Percentiles rank a stretch among this genome's conserved stretches.
These are phyloP conservation scores for Talaromyces verruculosus DNA, from an alignment of 2,329 filamentous ascomycete genomes.

Conservation along the genomic window DNA sequence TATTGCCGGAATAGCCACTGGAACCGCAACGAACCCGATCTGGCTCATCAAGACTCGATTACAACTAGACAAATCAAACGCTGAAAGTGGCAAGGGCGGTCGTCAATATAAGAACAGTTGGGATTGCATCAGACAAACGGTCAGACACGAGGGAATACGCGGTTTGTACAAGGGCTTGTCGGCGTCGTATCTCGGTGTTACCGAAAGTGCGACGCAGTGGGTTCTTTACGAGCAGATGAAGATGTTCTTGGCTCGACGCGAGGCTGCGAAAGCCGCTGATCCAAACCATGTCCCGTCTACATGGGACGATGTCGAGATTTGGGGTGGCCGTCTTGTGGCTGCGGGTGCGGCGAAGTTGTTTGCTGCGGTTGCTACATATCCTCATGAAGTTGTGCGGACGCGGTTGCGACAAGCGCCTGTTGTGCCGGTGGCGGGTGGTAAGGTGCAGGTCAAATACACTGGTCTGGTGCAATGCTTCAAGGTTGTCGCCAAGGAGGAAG, in stretches of 20 bases:
- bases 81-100: constrained; percentile 54
- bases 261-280: constrained; percentile 58
- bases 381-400: constrained; percentile 86
- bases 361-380: constrained; percentile 82
- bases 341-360: constrained; percentile 77
- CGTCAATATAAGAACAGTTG: constrained; percentile 82
- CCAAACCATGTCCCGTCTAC: constrained; percentile 62
- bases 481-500: constrained; percentile 84
- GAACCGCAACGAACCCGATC: constrained; percentile 91
- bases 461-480: constrained; percentile 86
- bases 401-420: constrained; percentile 82
- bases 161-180: constrained; percentile 89
- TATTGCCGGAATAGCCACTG: constrained; percentile 77
- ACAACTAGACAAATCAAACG: constrained; percentile 84
- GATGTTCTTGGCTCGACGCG: constrained; percentile 62
- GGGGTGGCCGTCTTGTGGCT: constrained; percentile 75
- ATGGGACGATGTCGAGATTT: constrained; percentile 74
- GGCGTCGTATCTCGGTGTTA: constrained; percentile 86
- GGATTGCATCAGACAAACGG: constrained; percentile 81
- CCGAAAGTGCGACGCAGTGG: constrained; percentile 90
- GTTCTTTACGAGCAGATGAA: constrained; percentile 94
- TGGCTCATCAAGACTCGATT: constrained; percentile 94
- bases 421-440: constrained; percentile 65
- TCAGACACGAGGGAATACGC: constrained; percentile 74
- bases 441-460: constrained; percentile 76